These are phyloP conservation scores for Pseudogymnoascus sp. DNA, from an alignment of 2,329 filamentous ascomycete species.

Conservation along the genomic window DNA sequence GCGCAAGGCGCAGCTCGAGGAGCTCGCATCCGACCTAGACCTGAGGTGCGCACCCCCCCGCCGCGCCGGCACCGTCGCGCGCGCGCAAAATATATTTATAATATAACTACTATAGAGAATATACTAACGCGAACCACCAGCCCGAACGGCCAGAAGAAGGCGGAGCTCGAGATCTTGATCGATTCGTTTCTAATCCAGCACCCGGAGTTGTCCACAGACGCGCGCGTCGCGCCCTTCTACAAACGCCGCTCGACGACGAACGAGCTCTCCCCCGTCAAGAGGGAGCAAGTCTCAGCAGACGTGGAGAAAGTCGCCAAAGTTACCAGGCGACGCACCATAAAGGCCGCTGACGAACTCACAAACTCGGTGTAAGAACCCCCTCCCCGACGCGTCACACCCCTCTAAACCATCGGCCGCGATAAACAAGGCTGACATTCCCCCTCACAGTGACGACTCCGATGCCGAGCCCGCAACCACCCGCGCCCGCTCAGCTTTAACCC, in stretches of 20 bases:
- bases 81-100: slow-evolving; percentile 8
- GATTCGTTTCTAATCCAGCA: slow-evolving; percentile 68
- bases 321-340: slow-evolving; percentile 38
- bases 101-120: neutral
- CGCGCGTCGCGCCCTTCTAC: slow-evolving; percentile 69
- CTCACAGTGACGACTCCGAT: slow-evolving; percentile 27
- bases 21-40: slow-evolving; percentile 64
- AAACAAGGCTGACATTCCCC: neutral
- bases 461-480: slow-evolving; percentile 23
- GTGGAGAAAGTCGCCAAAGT: slow-evolving; percentile 36
- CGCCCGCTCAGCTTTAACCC: slow-evolving; percentile 23
- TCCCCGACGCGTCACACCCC: neutral
- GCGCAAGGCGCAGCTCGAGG: slow-evolving; percentile 72
- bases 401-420: neutral
- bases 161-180: slow-evolving; percentile 67
- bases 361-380: slow-evolving; percentile 8
- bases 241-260: slow-evolving; percentile 52
- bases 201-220: slow-evolving; percentile 55
- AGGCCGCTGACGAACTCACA: slow-evolving; percentile 35
- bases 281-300: slow-evolving; percentile 33
- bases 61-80: neutral
- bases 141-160: slow-evolving; percentile 65
- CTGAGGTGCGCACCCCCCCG: slow-evolving; percentile 37
- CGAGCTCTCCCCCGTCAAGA: slow-evolving; percentile 55
- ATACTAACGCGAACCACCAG: slow-evolving; percentile 36